A percentile compares a stretch with the other conserved stretches of the same genome.
These are phyloP conservation scores for Ogataea neopini DNA, from an alignment of 805 yeast genomes.

Conservation along the genomic window DNA sequence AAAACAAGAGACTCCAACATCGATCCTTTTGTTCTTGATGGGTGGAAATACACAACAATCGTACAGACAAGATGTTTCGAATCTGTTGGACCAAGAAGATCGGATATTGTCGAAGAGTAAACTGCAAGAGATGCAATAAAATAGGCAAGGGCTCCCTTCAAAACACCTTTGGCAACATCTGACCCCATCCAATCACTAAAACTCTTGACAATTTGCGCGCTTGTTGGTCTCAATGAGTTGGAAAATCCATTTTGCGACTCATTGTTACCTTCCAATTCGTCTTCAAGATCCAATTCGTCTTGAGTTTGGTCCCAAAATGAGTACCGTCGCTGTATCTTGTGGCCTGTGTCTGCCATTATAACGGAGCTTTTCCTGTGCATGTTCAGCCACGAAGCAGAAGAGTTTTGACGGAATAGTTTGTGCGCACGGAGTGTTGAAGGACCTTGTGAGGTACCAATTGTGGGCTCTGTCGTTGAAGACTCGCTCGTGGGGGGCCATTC, in stretches of 20 bases:
- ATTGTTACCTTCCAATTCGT: constrained; percentile 7
- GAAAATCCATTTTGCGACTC: background rate
- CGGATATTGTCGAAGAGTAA: constrained; percentile 51
- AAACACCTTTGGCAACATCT: constrained; percentile 31
- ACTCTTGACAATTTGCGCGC: constrained; percentile 10
- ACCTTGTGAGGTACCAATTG: background rate
- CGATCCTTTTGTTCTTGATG: constrained; percentile 74
- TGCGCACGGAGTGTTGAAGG: constrained; percentile 4
- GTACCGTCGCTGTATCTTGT: constrained; percentile 32
- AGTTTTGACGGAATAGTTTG: constrained; percentile 13
- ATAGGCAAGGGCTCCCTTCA: constrained; percentile 76
- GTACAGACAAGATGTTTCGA: constrained; percentile 83
- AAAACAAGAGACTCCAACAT: constrained; percentile 74
- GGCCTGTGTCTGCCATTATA: constrained; percentile 48
- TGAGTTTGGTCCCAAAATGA: constrained; percentile 32
- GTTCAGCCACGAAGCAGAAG: constrained; percentile 18
- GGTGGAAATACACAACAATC: constrained; percentile 81
- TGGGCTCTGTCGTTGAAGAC: background rate
- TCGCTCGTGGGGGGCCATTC: background rate
- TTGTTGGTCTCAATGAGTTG: constrained; percentile 9
- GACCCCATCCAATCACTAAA: background rate
- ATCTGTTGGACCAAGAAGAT: constrained; percentile 61
- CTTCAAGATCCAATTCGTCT: constrained; percentile 22
- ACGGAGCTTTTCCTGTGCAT: constrained; percentile 38
- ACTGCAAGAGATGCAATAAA: constrained; percentile 73